Percentiles rank a stretch among this genome's conserved stretches.
Conservation (phyloP, 345 rosid species). For the Hibiscus tridactylites region DNA sequence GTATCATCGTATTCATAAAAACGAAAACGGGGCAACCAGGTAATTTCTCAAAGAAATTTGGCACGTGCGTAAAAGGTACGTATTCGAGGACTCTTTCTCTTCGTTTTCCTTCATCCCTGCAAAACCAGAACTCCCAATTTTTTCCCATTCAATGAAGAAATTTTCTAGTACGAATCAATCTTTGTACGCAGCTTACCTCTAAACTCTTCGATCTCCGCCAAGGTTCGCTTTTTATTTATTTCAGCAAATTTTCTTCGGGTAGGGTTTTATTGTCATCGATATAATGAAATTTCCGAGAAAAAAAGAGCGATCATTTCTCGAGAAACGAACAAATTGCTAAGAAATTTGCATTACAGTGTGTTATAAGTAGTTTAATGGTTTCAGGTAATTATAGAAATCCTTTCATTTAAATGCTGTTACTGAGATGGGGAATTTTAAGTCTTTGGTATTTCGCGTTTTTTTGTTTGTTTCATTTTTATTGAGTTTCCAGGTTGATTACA, state of each 20-base stretch:
- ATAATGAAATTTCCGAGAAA: neutral
- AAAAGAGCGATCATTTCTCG: neutral
- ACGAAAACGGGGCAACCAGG: neutral
- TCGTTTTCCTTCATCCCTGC: neutral
- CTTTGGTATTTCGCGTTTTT: neutral
- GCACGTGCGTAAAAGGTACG: neutral
- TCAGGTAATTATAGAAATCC: neutral
- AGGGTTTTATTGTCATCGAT: neutral
- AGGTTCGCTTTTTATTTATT: neutral
- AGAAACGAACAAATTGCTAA: neutral
- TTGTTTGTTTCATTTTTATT: neutral
- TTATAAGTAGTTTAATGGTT: neutral
- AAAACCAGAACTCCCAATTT: neutral
- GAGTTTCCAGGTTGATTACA: neutral
- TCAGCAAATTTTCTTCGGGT: neutral
- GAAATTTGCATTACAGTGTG: neutral
- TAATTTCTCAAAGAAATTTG: neutral
- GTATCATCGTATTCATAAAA: neutral
- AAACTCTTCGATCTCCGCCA: neutral
- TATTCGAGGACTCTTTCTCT: neutral
- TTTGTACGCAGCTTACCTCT: constrained; percentile 1
- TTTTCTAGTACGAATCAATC: neutral
- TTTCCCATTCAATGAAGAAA: neutral
- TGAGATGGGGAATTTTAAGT: neutral
- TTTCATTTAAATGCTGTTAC: neutral